A percentile compares a stretch with the other conserved stretches of the same genome.
These are phyloP conservation scores for Tetrapisispora nanseiensis DNA, from an alignment of 805 yeast species.

Conservation along the genomic window DNA sequence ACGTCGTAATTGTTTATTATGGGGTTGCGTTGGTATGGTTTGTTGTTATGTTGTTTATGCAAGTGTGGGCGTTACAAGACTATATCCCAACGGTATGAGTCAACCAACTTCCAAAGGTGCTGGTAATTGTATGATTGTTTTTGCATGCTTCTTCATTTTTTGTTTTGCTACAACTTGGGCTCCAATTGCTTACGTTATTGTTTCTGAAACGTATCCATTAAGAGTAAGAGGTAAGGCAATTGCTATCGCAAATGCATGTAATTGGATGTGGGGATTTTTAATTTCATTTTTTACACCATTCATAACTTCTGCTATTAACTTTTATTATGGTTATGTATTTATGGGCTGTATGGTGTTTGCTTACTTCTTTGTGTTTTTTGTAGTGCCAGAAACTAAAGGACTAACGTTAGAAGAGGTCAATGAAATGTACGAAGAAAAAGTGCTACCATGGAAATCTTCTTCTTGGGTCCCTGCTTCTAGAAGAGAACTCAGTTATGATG, in stretches of 20 bases:
- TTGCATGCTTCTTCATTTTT: constrained; percentile 63
- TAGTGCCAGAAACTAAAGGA: constrained; percentile 72
- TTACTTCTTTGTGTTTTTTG: constrained; percentile 60
- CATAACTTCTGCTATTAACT: constrained; percentile 55
- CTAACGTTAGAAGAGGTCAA: constrained; percentile 76
- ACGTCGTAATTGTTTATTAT: constrained; percentile 39
- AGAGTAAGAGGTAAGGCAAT: constrained; percentile 54
- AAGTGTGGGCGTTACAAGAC: constrained; percentile 49
- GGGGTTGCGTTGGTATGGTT: constrained; percentile 43
- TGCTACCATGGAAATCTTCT: constrained; percentile 39
- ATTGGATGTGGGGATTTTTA: constrained; percentile 61
- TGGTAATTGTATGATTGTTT: constrained; percentile 64
- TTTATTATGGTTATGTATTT: constrained; percentile 60
- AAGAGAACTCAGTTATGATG: constrained; percentile 26
- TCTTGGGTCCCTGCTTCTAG: constrained; percentile 43
- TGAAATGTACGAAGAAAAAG: constrained; percentile 41
- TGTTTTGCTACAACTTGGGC: constrained; percentile 76
- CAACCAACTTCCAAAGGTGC: constrained; percentile 37
- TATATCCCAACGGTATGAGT: constrained; percentile 32
- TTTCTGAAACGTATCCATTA: constrained; percentile 64
- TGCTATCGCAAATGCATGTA: constrained; percentile 54
- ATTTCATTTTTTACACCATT: constrained; percentile 69
- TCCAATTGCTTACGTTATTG: constrained; percentile 57
- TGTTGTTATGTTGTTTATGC: constrained; percentile 44
- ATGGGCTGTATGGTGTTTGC: constrained; percentile 51